These are phyloP conservation scores for Pontederia paniculata DNA, from an alignment of 176 grass and related monocot species.

Conservation along the genomic window DNA sequence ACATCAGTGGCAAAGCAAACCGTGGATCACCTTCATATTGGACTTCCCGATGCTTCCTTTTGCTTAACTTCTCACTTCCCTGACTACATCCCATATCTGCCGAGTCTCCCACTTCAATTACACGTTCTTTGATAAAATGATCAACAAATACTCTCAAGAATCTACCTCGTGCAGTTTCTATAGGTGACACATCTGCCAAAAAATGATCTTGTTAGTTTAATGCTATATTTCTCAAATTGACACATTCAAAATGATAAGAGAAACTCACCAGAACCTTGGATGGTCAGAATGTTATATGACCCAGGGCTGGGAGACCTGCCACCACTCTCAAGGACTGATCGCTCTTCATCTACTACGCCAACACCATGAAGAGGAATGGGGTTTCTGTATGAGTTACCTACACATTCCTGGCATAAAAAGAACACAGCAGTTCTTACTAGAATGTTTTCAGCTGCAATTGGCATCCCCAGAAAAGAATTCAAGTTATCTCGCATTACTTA, in stretches of 20 bases:
- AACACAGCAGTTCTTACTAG: no score
- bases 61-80: constrained; percentile 41
- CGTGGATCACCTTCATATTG: constrained; percentile 59
- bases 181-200: constrained; percentile 58
- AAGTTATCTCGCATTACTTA: no score
- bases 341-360: constrained; percentile 47
- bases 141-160: constrained; percentile 69
- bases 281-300: constrained; percentile 44
- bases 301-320: constrained; percentile 43
- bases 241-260: not conserved
- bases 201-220: not conserved
- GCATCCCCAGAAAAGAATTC: no score
- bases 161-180: constrained; percentile 52
- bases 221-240: not conserved
- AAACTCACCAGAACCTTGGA: constrained; percentile 32
- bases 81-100: constrained; percentile 25
- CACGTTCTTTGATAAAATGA: constrained; percentile 55
- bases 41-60: constrained; percentile 60
- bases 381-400: constrained; percentile 50
- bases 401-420: constrained; percentile 35
- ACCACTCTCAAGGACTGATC: constrained; percentile 45
- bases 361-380: constrained; percentile 44
- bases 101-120: constrained; percentile 53
- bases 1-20: constrained; percentile 86
- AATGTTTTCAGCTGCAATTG: no score